These are phyloP conservation scores for Penicillium chermesinum DNA, from an alignment of 495 filamentous ascomycete species.

Conservation along the genomic window DNA sequence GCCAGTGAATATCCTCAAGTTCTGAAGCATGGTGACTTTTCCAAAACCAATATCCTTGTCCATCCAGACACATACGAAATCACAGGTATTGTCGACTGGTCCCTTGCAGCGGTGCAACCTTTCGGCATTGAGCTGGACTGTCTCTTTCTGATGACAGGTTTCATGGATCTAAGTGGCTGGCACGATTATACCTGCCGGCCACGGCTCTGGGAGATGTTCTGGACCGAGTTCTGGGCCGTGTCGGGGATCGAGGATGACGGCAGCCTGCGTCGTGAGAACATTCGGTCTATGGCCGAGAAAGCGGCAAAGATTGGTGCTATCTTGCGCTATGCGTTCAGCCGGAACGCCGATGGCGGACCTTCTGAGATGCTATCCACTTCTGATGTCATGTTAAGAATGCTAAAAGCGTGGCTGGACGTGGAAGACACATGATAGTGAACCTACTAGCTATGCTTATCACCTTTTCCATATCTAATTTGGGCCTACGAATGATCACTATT, in stretches of 20 bases:
- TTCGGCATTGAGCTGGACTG: slow-evolving; percentile 5
- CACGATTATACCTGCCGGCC: not conserved
- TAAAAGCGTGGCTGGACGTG: no score
- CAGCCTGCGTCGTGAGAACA: not conserved
- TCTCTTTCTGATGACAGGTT: slow-evolving; percentile 1
- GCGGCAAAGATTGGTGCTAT: slow-evolving; percentile 2
- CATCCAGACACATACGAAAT: not conserved
- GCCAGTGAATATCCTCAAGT: not conserved
- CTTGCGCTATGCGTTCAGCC: slow-evolving; percentile 2
- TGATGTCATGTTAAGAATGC: no score
- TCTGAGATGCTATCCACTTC: no score
- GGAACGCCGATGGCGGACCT: no score
- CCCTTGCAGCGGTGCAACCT: not conserved
- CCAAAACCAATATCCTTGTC: not conserved
- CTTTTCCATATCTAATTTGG: no score
- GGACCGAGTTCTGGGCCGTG: slow-evolving; percentile 1
- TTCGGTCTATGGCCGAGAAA: not conserved
- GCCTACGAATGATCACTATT: no score
- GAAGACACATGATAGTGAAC: no score
- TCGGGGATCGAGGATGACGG: not conserved
- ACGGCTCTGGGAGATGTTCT: not conserved
- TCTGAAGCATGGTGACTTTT: slow-evolving; percentile 1
- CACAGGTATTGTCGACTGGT: slow-evolving; percentile 6
- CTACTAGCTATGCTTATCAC: no score
- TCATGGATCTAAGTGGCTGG: not conserved